Evolutionary conservation across 257 asterid species (phyloP).

Genomic region (Lithospermum erythrorhizon): DNA sequence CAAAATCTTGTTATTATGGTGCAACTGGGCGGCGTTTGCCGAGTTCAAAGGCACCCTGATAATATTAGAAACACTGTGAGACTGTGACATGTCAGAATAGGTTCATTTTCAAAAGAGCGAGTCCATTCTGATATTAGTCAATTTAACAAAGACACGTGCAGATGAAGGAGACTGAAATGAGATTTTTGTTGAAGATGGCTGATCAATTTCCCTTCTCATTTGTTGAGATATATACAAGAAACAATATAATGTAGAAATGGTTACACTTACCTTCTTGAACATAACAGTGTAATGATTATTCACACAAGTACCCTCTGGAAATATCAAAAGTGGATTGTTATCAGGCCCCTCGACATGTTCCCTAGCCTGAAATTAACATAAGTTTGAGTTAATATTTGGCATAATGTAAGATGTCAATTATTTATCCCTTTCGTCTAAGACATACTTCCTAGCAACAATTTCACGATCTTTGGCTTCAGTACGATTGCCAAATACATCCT

Average conservation of each 20-base stretch:
- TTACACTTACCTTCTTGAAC: constrained; percentile 79
- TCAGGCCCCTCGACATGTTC: constrained; percentile 88
- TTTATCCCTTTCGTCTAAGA: constrained; percentile 4
- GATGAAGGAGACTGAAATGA: too few relatives aligned
- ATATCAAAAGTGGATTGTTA: constrained; percentile 93
- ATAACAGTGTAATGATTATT: constrained; percentile 92
- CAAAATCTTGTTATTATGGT: too few relatives aligned
- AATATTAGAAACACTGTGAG: constrained; percentile 17
- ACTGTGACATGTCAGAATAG: neutral
- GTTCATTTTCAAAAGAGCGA: neutral
- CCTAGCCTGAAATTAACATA: constrained; percentile 49
- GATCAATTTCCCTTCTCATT: too few relatives aligned
- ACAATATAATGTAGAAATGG: neutral
- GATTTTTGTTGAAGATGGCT: too few relatives aligned
- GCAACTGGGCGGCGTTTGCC: constrained; percentile 82
- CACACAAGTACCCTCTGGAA: constrained; percentile 99
- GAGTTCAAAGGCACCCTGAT: constrained; percentile 94
- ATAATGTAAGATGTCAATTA: neutral
- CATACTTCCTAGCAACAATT: constrained; percentile 85
- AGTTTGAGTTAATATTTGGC: constrained; percentile 6
- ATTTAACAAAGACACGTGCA: too few relatives aligned
- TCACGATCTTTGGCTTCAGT: constrained; percentile 95
- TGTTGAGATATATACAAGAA: too few relatives aligned
- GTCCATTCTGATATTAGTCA: too few relatives aligned
- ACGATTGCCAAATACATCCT: constrained; percentile 98